phyloP scores from a whole-genome alignment of 441 rosid species.

The Erodium chrysanthum region DNA sequence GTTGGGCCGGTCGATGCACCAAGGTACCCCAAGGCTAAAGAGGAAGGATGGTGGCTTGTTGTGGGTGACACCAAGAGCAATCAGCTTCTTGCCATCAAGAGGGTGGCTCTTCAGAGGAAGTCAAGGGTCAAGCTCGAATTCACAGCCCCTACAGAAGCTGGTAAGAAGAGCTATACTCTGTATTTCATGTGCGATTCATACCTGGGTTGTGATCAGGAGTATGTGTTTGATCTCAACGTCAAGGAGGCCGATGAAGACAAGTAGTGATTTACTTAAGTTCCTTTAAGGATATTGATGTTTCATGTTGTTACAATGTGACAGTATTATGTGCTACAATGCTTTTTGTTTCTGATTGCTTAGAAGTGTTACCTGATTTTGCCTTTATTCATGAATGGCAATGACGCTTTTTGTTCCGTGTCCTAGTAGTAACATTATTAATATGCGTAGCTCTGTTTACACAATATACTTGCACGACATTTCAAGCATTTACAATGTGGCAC shows the following conservation, averaged over 20 bases:
- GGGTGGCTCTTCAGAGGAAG: conserved; percentile 72
- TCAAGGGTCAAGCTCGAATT: conserved; percentile 71
- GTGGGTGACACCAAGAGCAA: conserved; percentile 75
- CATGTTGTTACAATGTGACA: too few species aligned
- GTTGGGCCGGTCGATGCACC: conserved; percentile 70
- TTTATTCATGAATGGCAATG: too few species aligned
- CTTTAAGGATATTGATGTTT: too few species aligned
- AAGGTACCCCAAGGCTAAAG: conserved; percentile 72
- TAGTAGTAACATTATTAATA: too few species aligned
- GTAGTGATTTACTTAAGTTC: not conserved
- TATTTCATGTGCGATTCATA: conserved; percentile 88
- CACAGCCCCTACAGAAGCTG: conserved; percentile 56
- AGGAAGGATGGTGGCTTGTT: conserved; percentile 98
- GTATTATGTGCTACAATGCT: too few species aligned
- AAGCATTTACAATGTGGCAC: too few species aligned
- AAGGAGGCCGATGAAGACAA: conserved; percentile 43
- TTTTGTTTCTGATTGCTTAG: too few species aligned
- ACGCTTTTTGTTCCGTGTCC: too few species aligned
- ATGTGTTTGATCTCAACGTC: conserved; percentile 46
- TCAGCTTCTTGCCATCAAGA: conserved; percentile 78
- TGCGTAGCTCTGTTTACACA: too few species aligned
- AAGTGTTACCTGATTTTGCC: too few species aligned
- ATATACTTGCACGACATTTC: too few species aligned
- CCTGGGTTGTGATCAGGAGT: conserved; percentile 85
- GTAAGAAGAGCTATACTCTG: conserved; percentile 49